These are phyloP conservation scores for Pestalotiopsis sp. DNA, from an alignment of 2,329 filamentous ascomycete species.

Conservation along the genomic window DNA sequence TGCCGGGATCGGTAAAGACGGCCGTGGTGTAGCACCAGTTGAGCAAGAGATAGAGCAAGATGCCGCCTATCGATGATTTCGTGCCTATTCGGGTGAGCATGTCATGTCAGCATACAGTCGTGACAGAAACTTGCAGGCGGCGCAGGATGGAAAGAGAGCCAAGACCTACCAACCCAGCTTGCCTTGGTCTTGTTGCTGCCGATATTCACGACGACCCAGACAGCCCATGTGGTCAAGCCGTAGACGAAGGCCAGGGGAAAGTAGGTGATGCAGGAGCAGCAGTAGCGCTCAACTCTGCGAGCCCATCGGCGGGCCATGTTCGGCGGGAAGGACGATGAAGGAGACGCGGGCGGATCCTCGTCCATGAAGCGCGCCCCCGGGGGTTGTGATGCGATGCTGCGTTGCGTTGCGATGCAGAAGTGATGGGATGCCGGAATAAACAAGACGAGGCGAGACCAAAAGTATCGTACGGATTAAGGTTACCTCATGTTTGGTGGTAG, in stretches of 20 bases:
- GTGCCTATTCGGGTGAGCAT: slow-evolving; percentile 43
- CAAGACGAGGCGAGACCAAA: not conserved
- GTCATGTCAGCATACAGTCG: not conserved
- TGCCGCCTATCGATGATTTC: slow-evolving; percentile 62
- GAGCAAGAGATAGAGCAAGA: slow-evolving; percentile 75
- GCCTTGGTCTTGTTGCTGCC: slow-evolving; percentile 59
- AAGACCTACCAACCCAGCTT: slow-evolving; percentile 58
- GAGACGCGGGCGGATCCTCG: slow-evolving; percentile 3
- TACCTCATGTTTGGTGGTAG: not conserved
- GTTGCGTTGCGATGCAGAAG: not conserved
- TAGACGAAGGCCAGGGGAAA: slow-evolving; percentile 92
- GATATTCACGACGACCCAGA: slow-evolving; percentile 82
- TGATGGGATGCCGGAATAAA: not conserved
- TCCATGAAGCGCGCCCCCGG: slow-evolving; percentile 6
- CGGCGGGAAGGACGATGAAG: slow-evolving; percentile 31
- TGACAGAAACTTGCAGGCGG: not conserved
- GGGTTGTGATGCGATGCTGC: not conserved
- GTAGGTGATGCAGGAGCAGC: slow-evolving; percentile 78
- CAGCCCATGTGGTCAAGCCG: slow-evolving; percentile 86
- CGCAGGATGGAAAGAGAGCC: not conserved
- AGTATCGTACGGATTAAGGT: not conserved
- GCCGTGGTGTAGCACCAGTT: slow-evolving; percentile 91
- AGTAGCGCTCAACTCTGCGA: slow-evolving; percentile 76
- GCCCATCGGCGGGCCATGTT: slow-evolving; percentile 65
- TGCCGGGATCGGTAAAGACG: slow-evolving; percentile 89